Evolutionary conservation across 2,329 filamentous ascomycete species (phyloP).

Genomic region (Coniochaeta sp.): DNA sequence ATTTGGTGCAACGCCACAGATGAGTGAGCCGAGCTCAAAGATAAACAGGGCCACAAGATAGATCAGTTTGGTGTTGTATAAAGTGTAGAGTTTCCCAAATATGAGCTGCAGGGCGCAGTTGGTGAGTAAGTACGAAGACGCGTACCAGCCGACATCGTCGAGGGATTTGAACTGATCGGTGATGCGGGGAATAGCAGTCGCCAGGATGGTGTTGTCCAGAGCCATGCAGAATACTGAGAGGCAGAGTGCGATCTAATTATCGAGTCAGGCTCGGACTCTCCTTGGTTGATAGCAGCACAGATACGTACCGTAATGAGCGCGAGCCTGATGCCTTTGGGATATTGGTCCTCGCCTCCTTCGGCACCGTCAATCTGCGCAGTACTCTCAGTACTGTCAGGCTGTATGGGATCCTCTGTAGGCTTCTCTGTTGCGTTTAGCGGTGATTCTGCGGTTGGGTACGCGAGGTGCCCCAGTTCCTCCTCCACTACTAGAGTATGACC

Average conservation of each 20-base stretch:
- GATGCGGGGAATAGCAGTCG: constrained; percentile 28
- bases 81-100: constrained; percentile 25
- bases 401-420: too few relatives aligned
- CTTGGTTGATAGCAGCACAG: too few relatives aligned
- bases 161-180: constrained; percentile 27
- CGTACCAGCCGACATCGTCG: constrained; percentile 38
- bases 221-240: background rate
- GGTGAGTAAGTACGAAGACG: constrained; percentile 27
- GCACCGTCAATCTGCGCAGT: too few relatives aligned
- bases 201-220: constrained; percentile 27
- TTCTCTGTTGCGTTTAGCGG: too few relatives aligned
- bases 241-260: background rate
- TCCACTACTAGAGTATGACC: too few relatives aligned
- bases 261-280: too few relatives aligned
- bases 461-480: too few relatives aligned
- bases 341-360: too few relatives aligned
- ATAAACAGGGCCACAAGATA: constrained; percentile 24
- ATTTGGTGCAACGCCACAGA: constrained; percentile 16
- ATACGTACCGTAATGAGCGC: too few relatives aligned
- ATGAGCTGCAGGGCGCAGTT: constrained; percentile 23
- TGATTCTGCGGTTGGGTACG: too few relatives aligned
- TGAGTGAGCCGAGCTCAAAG: constrained; percentile 27
- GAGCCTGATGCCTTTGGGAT: too few relatives aligned
- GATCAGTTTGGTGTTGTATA: constrained; percentile 24
- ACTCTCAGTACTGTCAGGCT: too few relatives aligned